Base-by-base conservation (phyloP, 1,284 basidiomycete genomes). In the Trametes hirsuta region DNA sequence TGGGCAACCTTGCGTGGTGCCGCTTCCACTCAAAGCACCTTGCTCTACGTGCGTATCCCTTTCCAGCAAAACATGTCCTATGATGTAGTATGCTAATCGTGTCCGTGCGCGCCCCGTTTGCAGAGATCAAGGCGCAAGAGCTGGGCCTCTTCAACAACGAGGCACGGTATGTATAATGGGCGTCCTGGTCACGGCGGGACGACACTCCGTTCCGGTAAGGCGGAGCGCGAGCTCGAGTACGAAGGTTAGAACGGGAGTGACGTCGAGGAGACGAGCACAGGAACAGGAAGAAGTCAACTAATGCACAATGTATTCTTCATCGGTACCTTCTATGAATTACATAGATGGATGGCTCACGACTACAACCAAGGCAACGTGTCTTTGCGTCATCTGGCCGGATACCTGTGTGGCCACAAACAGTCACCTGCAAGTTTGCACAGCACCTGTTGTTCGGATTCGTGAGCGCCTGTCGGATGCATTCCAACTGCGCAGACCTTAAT, bases 11-110 rank as follows among this genome's bases (percentile, higher is more conserved):
- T 25, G 74, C 74, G 2, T 51, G 72, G 56, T 65, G 72, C 53
- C 70, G 77, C 14, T 78, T 77, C 72, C 66, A 76, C 63, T 78
- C 77, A 9, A 78, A 76, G 67, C 72, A 72, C 55, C 42, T 79
- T 10, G 77, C 77, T 18, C 68, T 78, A 41, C 77, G 76, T 78
- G 64, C 56, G 77, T 72, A 18, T 37, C 8, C 34, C 6, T 21
- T 37, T 24, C 21, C 8, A 15, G 8, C 6, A 6, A 6, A 11
- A 1, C 2, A 4, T 8, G 1, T 50, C 11, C 36, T 22, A 10
- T 8, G 30, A 4, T 4, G 30, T 30, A 30, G 30, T 8, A 8
- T 30, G 8, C 30, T 30, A 8, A 30, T 8, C 8, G 1, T 8
- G 8, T 30, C 30, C 8, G 24, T 48, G 35, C 18, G 15, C 40